phyloP scores from a whole-genome alignment of 768 basidiomycete species.

The Russula olivacea region DNA sequence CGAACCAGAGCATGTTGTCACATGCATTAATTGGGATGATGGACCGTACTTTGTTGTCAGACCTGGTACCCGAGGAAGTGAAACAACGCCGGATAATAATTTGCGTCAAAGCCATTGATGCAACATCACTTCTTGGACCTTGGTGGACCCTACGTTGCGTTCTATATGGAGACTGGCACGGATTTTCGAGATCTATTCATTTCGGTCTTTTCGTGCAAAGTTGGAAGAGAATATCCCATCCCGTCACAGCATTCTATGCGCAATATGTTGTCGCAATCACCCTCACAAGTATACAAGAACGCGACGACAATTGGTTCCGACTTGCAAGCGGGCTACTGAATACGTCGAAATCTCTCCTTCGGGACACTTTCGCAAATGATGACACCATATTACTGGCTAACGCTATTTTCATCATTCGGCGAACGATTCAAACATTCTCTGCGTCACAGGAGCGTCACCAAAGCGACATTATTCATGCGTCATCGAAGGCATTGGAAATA shows the following conservation, averaged over 20 bases:
- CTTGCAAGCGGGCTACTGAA: neutral
- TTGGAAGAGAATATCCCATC: neutral
- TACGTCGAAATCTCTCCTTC: neutral
- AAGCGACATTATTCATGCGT: neutral
- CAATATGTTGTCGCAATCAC: neutral
- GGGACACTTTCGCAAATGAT: neutral
- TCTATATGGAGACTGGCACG: constrained; percentile 2
- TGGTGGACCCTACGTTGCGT: neutral
- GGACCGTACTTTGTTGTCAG: constrained; percentile 6
- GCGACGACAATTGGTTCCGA: constrained; percentile 5
- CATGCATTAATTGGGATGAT: constrained; percentile 2
- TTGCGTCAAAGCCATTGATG: constrained; percentile 1
- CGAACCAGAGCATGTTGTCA: neutral
- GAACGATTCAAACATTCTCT: neutral
- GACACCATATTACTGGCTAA: neutral
- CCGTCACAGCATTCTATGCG: neutral
- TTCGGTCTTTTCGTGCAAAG: constrained; percentile 1
- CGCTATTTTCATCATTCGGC: neutral
- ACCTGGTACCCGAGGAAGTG: neutral
- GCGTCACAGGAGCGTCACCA: neutral
- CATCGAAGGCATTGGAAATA: neutral
- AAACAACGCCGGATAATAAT: constrained; percentile 1
- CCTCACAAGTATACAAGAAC: neutral
- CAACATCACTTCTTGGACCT: neutral
- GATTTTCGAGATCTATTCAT: constrained; percentile 7